phyloP scores from a whole-genome alignment of 2,329 filamentous ascomycete genomes.

The Ciborinia camelliae region DNA sequence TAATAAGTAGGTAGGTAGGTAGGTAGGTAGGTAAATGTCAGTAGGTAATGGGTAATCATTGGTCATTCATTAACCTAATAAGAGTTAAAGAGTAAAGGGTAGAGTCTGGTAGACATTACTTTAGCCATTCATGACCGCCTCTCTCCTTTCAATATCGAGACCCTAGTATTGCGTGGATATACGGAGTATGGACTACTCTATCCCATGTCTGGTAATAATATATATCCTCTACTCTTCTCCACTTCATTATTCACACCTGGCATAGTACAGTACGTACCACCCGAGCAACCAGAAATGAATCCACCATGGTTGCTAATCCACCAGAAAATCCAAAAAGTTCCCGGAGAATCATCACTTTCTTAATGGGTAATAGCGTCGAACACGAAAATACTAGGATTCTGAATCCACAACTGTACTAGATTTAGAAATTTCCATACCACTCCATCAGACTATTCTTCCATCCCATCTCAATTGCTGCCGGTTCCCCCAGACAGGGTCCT shows the following conservation, averaged over 20 bases:
- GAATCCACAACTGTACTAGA: conserved; percentile 18
- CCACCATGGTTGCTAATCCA: conserved; percentile 12
- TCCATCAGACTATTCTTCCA: conserved; percentile 17
- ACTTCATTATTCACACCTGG: neutral
- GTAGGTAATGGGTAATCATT: conserved; percentile 3
- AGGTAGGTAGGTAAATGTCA: too few relatives aligned
- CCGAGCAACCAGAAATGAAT: conserved; percentile 2
- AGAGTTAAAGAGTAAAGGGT: too few relatives aligned
- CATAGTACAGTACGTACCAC: conserved; percentile 7
- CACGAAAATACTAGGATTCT: conserved; percentile 18
- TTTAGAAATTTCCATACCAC: conserved; percentile 25
- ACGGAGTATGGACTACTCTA: neutral
- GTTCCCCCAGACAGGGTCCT: conserved; percentile 31
- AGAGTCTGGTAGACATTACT: neutral
- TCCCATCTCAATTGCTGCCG: conserved; percentile 31
- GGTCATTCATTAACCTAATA: neutral
- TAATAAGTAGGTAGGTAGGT: too few relatives aligned
- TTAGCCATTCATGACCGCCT: conserved; percentile 10
- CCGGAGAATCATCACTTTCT: conserved; percentile 15
- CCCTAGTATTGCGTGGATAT: conserved; percentile 6
- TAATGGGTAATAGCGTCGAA: conserved; percentile 20
- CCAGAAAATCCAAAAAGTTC: conserved; percentile 5
- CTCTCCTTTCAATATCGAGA: neutral
- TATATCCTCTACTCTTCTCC: conserved; percentile 4
- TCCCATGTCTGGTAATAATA: conserved; percentile 8